Base-by-base conservation (phyloP, 257 asterid species). In the Solanum clarkiae region DNA sequence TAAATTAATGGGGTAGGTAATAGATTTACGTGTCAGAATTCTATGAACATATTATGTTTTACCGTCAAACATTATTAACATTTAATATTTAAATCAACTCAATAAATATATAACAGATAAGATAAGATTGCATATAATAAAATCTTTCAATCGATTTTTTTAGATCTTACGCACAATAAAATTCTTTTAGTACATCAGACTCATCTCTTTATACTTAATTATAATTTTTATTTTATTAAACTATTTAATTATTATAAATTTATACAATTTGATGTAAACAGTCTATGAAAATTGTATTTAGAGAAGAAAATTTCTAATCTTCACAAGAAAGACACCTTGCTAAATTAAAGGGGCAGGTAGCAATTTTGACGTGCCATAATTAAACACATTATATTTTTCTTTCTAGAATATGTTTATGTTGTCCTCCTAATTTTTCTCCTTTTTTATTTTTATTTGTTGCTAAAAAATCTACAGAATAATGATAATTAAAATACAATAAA, bases 161-260 rank as follows among this genome's bases (percentile, higher is more conserved):
- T 26, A 26, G 32, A 29, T 29, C 6, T 36, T 36, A 6, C 0
- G 40, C 0, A 36, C 1, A 36, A 6, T 6, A 4, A 36, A 36
- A 36, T 3, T 29, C 32, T 36, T 36, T 36, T 36, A 36, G 40
- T 36, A 4, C 40, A 36, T 4, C 5, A 36, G 40, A 4, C 5
- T 4, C 40, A 3, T 36, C 20, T 8, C 3, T 57, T 18, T 0
- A 3, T 0, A 59, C 0, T 5, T 9, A 1, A 1, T 59, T 20
- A 20, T 20, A 59, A 4, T 1, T 59, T 59, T 59, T 0, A 59
- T 11, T 9, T 4, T 11, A 0, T 12, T 59, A 59, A 59, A 59
- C 8, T 59, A 0, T 0, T 59, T 0, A 16, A 56, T 0, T 7
- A 56, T 0, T 17, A 56, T 0, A 56, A 17, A 17, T 56, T 0